These are phyloP conservation scores for Fusarium mangiferae DNA, from an alignment of 2,329 filamentous ascomycete genomes.

Conservation along the genomic window DNA sequence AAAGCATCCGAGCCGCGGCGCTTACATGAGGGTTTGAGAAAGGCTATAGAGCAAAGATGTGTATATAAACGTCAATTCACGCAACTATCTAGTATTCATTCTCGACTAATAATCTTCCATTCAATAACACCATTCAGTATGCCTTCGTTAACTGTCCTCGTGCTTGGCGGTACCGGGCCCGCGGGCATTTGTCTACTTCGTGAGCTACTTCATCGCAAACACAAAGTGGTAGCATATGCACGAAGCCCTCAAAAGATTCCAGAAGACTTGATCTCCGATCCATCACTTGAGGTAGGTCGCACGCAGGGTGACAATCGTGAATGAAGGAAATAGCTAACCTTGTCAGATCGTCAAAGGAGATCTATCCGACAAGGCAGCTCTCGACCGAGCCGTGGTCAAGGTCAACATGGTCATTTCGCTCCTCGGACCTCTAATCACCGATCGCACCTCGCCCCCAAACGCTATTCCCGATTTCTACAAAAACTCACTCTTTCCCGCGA, in stretches of 20 bases:
- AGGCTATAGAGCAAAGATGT: no score
- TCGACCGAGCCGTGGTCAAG: not conserved
- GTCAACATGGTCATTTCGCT: constrained; percentile 15
- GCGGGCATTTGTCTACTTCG: constrained; percentile 46
- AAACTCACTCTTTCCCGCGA: not conserved
- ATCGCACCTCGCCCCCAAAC: not conserved
- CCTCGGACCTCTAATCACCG: constrained; percentile 6
- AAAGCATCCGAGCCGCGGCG: no score
- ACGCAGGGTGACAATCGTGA: fast-evolving
- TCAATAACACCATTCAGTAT: no score
- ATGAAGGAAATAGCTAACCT: not conserved
- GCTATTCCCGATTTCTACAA: constrained; percentile 5
- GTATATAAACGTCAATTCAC: no score
- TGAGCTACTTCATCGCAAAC: constrained; percentile 43
- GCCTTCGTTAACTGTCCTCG: constrained; percentile 17
- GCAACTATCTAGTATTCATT: no score
- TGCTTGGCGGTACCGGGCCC: constrained; percentile 48
- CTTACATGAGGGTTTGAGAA: no score
- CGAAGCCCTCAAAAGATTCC: constrained; percentile 22
- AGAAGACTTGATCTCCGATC: not conserved
- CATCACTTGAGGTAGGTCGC: constrained; percentile 5
- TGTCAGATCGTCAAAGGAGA: constrained; percentile 4
- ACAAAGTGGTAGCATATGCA: constrained; percentile 38
- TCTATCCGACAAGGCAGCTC: not conserved
- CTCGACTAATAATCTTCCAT: no score